Base-by-base conservation (phyloP, 495 filamentous ascomycete genomes). In the Aspergillus biplanus region DNA sequence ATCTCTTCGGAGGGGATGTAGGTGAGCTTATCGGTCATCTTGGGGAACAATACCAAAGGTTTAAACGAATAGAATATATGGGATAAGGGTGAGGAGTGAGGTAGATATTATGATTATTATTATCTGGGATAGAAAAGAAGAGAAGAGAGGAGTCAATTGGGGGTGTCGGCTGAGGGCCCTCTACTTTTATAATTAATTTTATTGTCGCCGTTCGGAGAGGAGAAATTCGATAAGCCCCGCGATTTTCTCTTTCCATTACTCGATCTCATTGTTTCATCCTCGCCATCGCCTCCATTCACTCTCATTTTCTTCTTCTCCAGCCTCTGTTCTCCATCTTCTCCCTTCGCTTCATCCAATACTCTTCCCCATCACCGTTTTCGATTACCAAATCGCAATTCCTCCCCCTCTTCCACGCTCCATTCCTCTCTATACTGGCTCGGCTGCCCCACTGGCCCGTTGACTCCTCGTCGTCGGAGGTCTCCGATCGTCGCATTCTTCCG, bases 1-100 rank as follows among this genome's bases (percentile, higher is more conserved):
- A 93, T 94, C 42, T 89, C 78, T 21, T 81, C 80, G 46, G 84
- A 66, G 60, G 83, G 73, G 57, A 90, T 60, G 67, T 59, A 70
- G 49, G 67, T 55, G 35, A 58, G 21, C 32, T 63, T 52, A 35
- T 57, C 52, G 54, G 61, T 57, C 59, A 52, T 66, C 9, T 31
- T 52, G 53, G 21, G 21, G 21, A 2, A 27, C 21, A 27, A 27
- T 27, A 27, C 21, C 21, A 27, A 27, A 27, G 21, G 21, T 27
- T 27, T 27, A 27, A 27, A 27, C 21, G 21, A 27, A 27, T 1
- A 27, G 21, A 27, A 27, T 27, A 44, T 44, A 44, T 44, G 39
- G n/a, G 39, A 39, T 7, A 27, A 13, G 37, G 37, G 13, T 8
- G 37, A 8, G 59, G 34, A 18, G 35, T 52, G 39, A 34, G 37